Conservation (phyloP, 2,329 filamentous ascomycete species). For the Scedosporium dehoogii region DNA sequence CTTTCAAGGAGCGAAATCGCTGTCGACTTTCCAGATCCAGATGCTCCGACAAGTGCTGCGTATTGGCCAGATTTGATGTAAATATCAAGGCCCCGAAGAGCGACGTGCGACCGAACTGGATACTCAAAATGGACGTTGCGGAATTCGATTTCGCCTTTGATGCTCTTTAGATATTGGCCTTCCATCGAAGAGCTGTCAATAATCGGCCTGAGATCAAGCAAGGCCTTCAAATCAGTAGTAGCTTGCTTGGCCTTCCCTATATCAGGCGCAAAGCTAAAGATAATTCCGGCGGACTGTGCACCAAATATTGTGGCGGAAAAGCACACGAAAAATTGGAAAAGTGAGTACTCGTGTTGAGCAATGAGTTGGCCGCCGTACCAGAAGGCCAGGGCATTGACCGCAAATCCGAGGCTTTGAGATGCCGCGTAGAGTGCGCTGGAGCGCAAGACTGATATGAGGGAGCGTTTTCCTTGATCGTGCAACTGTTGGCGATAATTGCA, state of each 20-base stretch:
- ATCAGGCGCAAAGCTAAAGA: slow-evolving; percentile 28
- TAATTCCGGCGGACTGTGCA: slow-evolving; percentile 35
- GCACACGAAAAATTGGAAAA: slow-evolving; percentile 12
- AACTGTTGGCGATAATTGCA: slow-evolving; percentile 21
- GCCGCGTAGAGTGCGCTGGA: slow-evolving; percentile 31
- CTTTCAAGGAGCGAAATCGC: slow-evolving; percentile 46
- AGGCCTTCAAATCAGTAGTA: slow-evolving; percentile 41
- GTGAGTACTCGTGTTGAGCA: slow-evolving; percentile 17
- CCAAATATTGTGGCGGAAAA: slow-evolving; percentile 34
- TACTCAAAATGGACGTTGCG: slow-evolving; percentile 41
- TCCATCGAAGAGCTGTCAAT: slow-evolving; percentile 31
- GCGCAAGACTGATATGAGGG: slow-evolving; percentile 20
- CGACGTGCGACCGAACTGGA: slow-evolving; percentile 42
- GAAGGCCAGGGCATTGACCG: slow-evolving; percentile 27
- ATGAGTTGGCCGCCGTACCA: slow-evolving; percentile 18
- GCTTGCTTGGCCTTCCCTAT: slow-evolving; percentile 29
- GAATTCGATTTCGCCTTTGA: slow-evolving; percentile 36
- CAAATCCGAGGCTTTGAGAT: slow-evolving; percentile 27
- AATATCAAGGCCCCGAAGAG: slow-evolving; percentile 30
- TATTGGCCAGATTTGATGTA: slow-evolving; percentile 34
- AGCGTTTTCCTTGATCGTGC: slow-evolving; percentile 19
- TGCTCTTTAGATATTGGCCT: slow-evolving; percentile 18
- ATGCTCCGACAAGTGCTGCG: slow-evolving; percentile 46
- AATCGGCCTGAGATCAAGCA: slow-evolving; percentile 29
- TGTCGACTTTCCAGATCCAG: slow-evolving; percentile 49